Percentiles rank a stretch among this genome's conserved stretches.
phyloP scores from a whole-genome alignment of 75 land plant species.

The Ceratopteris richardii region DNA sequence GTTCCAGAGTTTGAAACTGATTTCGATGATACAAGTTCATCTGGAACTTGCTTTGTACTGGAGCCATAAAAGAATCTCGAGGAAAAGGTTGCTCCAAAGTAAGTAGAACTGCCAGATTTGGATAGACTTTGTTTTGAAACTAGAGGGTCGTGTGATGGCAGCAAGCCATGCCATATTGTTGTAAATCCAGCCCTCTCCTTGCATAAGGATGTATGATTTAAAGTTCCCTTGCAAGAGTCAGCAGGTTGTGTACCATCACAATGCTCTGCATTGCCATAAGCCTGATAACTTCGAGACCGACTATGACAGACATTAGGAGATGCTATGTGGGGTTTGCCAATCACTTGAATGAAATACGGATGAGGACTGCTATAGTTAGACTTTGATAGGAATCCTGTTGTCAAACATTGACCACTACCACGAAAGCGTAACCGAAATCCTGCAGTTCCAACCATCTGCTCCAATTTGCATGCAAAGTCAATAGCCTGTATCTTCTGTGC shows the following conservation, averaged over 20 bases:
- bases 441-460: conserved; percentile 3
- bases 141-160: conserved; percentile 28
- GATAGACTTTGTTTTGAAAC: conserved; percentile 5
- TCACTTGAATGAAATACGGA: background rate
- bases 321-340: background rate
- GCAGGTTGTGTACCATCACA: background rate
- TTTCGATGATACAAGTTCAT: background rate
- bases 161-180: conserved; percentile 63
- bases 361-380: background rate
- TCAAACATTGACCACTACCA: background rate
- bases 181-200: conserved; percentile 30
- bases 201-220: conserved; percentile 16
- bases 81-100: background rate
- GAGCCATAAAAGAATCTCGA: background rate
- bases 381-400: background rate
- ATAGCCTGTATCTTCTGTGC: too few species aligned
- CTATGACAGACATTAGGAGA: background rate
- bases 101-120: background rate
- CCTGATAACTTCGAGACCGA: background rate
- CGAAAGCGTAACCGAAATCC: background rate
- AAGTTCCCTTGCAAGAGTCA: conserved; percentile 8
- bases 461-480: background rate
- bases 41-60: conserved; percentile 2
- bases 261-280: background rate
- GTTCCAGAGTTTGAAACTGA: background rate